Evolutionary conservation across 1,284 basidiomycete genomes (phyloP).

Genomic region (Cutaneotrichosporon arboriforme): DNA sequence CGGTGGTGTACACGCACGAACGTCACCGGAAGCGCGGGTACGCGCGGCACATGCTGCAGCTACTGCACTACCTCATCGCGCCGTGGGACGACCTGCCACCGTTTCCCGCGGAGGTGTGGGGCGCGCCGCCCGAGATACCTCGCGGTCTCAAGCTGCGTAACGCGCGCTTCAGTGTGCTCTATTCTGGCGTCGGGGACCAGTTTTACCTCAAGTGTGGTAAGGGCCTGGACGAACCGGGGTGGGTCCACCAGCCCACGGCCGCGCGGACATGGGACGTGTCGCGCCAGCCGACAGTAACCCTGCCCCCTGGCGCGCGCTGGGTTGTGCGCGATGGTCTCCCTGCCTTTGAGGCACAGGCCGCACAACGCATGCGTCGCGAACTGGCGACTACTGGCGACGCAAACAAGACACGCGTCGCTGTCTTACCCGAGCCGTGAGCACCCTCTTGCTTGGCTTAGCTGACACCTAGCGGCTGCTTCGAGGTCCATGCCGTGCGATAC

Average conservation of each 20-base stretch:
- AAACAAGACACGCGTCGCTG: conserved; percentile 13
- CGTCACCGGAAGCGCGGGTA: conserved; percentile 32
- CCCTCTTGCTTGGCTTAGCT: background rate
- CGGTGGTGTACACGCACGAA: conserved; percentile 31
- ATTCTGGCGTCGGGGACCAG: conserved; percentile 30
- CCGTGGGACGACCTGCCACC: conserved; percentile 12
- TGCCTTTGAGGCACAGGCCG: conserved; percentile 1
- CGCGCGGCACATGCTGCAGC: conserved; percentile 29
- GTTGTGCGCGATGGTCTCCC: background rate
- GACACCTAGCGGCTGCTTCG: conserved; percentile 1
- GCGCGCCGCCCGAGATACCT: conserved; percentile 13
- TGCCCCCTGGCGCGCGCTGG: conserved; percentile 8
- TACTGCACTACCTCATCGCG: conserved; percentile 31
- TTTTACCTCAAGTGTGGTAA: conserved; percentile 29
- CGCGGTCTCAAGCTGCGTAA: background rate
- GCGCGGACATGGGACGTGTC: background rate
- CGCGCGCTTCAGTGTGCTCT: conserved; percentile 28
- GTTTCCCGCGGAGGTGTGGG: conserved; percentile 23
- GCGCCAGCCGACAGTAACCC: background rate
- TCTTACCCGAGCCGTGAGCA: conserved; percentile 12
- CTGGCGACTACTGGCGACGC: conserved; percentile 3
- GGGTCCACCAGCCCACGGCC: conserved; percentile 1
- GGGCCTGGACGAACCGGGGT: conserved; percentile 9
- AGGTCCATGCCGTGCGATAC: conserved; percentile 8
- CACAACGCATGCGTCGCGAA: conserved; percentile 1